Evolutionary conservation across 2,329 filamentous ascomycete genomes (phyloP), one percentile per base, ranked within the genome.

Genomic region (Aspergillus sp.): DNA sequence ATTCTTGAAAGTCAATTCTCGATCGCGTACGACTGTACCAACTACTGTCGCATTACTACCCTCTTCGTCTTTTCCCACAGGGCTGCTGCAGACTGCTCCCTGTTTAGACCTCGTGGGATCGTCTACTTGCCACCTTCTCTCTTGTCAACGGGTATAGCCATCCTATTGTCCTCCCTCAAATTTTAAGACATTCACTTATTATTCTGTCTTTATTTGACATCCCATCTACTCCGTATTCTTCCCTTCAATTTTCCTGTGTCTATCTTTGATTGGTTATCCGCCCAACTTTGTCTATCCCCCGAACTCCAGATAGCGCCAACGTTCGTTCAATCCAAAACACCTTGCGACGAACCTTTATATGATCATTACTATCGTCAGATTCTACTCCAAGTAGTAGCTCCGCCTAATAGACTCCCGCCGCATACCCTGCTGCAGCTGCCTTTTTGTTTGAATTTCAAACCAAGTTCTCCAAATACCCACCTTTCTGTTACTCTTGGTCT

Each of bases 51-150:
- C 33, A 14, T 49, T 44, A 55, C 53, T 39, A 44, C 37, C 39
- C 12, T 40, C 19, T 49, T n/a, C 15, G 51, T 27, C 46, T 53
- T 50, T 49, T 52, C 50, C 48, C 49, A 55, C 57, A 59, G 44
- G 44, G 57, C 49, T 59, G 52, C 60, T 51, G 48, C 49, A 37
- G 14, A 35, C 47, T 53, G 46, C 54, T 27, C 25, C 19, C 15
- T 46, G 54, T 58, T 52, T 59, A 58, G 54, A 50, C 40, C 52
- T 45, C 54, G 48, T 33, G 46, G 52, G 59, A 43, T 51, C 51
- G 31, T 43, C 40, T 40, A 31, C 25, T 61, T 43, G 61, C 61
- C 58, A 63, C 59, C 55, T 50, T 58, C 46, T 43, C 49, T 59
- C 48, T 45, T 37, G 27, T 51, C 39, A 31, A 49, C 52, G 59